These are phyloP conservation scores for Geoglossum glabrum DNA, from an alignment of 495 filamentous ascomycete genomes.

Conservation along the genomic window DNA sequence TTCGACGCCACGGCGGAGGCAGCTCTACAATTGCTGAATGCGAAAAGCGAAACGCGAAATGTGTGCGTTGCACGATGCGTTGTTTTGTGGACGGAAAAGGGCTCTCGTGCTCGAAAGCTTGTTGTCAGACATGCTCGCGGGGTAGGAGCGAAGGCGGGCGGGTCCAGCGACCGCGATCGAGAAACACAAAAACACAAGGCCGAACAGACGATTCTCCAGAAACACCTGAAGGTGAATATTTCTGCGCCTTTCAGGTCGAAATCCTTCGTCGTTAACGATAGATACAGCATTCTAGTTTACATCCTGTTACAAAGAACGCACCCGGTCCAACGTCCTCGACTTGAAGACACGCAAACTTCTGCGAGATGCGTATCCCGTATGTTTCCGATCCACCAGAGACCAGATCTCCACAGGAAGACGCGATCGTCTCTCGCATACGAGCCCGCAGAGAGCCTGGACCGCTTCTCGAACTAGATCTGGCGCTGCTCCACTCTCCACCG, in stretches of 20 bases:
- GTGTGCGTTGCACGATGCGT: background rate
- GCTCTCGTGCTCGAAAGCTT: background rate
- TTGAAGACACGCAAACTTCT: background rate
- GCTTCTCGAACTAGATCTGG: conserved; percentile 48
- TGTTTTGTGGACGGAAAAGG: background rate
- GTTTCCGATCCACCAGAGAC: conserved; percentile 33
- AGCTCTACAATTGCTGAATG: too few relatives aligned
- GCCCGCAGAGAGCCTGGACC: conserved; percentile 41
- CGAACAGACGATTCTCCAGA: background rate
- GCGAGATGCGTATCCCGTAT: conserved; percentile 58
- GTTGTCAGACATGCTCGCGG: background rate
- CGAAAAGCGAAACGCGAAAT: background rate
- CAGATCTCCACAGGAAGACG: conserved; percentile 21
- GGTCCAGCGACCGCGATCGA: background rate
- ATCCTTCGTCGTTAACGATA: background rate
- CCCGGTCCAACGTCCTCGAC: background rate
- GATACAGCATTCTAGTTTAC: background rate
- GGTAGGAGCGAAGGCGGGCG: background rate
- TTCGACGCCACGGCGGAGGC: background rate
- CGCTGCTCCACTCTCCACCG: conserved; percentile 51
- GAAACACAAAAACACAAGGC: background rate
- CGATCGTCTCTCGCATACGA: conserved; percentile 38
- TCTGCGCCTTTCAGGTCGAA: background rate
- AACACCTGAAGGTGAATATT: background rate
- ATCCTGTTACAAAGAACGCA: background rate